phyloP scores from a whole-genome alignment of 2,329 filamentous ascomycete species.

The Pestalotiopsis fici region DNA sequence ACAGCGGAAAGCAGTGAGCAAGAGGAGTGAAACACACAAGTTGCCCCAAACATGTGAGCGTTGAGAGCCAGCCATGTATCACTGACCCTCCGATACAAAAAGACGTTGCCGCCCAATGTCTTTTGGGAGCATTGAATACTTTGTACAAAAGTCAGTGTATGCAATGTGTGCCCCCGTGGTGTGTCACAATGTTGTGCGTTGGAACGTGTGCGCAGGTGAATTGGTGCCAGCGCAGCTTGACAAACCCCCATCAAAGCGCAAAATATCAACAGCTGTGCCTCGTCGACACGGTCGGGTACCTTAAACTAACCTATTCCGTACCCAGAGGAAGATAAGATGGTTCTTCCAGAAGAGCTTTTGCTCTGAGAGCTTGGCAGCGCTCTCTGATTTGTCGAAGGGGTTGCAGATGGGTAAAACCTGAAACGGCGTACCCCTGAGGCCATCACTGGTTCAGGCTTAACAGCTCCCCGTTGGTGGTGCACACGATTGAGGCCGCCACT shows the following conservation, averaged over 20 bases:
- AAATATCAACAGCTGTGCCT: not conserved
- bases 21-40: not conserved
- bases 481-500: not conserved
- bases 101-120: not conserved
- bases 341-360: not conserved
- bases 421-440: not conserved
- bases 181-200: not conserved
- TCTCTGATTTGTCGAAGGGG: not conserved
- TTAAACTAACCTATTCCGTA: not conserved
- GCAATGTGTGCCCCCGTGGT: not conserved
- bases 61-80: not conserved
- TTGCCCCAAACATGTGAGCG: not conserved
- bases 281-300: not conserved
- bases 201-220: not conserved
- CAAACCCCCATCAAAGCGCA: not conserved
- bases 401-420: not conserved
- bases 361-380: not conserved
- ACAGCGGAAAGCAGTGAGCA: too few species aligned
- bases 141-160: not conserved
- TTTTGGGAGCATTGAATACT: not conserved
- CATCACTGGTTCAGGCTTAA: not conserved
- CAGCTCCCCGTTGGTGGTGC: not conserved
- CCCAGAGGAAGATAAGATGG: not conserved
- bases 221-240: not conserved
- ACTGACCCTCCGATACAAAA: not conserved